Conservation (phyloP, 352 stramenopile genomes). For the Pythium aquatile region DNA sequence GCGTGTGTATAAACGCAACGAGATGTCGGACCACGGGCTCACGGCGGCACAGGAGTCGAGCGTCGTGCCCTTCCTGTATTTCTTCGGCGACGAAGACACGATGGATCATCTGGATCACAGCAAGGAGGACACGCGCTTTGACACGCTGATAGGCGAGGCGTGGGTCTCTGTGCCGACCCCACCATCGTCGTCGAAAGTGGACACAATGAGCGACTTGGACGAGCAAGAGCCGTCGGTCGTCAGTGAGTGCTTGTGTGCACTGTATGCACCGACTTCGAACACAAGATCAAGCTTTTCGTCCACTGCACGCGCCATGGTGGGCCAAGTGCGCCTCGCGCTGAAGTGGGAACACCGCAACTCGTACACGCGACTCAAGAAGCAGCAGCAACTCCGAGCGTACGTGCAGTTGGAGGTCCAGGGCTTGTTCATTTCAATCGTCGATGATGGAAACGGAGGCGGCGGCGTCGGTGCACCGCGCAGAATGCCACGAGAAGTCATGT, state of each 20-base stretch:
- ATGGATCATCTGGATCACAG: slow-evolving; percentile 87
- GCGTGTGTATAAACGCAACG: slow-evolving; percentile 72
- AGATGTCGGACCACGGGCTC: slow-evolving; percentile 72
- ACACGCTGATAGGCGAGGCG: slow-evolving; percentile 71
- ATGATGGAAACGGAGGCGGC: slow-evolving; percentile 46
- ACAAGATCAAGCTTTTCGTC: slow-evolving; percentile 30
- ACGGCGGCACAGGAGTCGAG: slow-evolving; percentile 77
- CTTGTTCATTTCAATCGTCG: slow-evolving; percentile 73
- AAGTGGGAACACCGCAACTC: slow-evolving; percentile 81
- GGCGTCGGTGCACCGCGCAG: slow-evolving; percentile 12
- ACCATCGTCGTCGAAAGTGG: slow-evolving; percentile 7
- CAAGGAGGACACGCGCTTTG: slow-evolving; percentile 81
- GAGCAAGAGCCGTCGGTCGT: slow-evolving; percentile 17
- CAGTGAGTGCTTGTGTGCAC: slow-evolving; percentile 53
- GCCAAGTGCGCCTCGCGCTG: slow-evolving; percentile 66
- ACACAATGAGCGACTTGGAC: slow-evolving; percentile 20
- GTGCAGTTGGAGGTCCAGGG: slow-evolving; percentile 73
- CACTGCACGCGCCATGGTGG: slow-evolving; percentile 54
- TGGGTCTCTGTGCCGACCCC: slow-evolving; percentile 67
- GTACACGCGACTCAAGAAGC: slow-evolving; percentile 34
- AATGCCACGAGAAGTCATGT: slow-evolving; percentile 64
- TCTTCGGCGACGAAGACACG: slow-evolving; percentile 84
- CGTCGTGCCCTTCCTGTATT: slow-evolving; percentile 86
- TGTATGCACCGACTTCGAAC: slow-evolving; percentile 49
- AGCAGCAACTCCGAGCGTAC: slow-evolving; percentile 58